Evolutionary conservation across 75 land plant genomes (phyloP).

Genomic region (Pseudotsuga menziesii): DNA sequence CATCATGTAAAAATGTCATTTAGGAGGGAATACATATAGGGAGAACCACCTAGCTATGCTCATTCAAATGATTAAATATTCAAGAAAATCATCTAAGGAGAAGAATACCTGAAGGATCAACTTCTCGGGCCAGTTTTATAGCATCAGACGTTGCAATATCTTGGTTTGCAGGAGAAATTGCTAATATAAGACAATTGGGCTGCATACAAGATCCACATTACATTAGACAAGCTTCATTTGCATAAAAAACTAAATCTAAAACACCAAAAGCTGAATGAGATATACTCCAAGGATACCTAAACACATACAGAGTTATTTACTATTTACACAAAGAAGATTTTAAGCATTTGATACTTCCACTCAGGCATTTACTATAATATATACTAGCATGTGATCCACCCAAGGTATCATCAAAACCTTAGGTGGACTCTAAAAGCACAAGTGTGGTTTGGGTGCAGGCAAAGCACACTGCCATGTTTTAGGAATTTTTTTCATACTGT

Average conservation of each 20-base stretch:
- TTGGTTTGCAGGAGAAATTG: constrained; percentile 87
- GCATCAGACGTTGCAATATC: constrained; percentile 98
- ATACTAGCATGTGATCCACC: too few species aligned
- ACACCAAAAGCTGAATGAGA: not conserved
- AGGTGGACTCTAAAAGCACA: too few species aligned
- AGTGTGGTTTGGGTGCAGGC: too few species aligned
- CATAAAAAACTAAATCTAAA: not conserved
- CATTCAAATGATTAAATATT: not conserved
- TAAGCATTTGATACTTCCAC: not conserved
- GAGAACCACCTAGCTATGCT: not conserved
- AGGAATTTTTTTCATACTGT: too few species aligned
- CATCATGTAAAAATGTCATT: not conserved
- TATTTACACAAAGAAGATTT: not conserved
- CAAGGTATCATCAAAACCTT: too few species aligned
- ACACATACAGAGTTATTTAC: not conserved
- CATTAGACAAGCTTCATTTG: not conserved
- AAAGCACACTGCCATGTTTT: too few species aligned
- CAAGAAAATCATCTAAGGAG: not conserved
- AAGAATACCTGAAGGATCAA: constrained; percentile 76
- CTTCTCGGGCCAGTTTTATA: constrained; percentile 83
- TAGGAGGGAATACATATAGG: too few species aligned
- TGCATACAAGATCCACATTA: constrained; percentile 19
- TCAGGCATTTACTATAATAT: not conserved
- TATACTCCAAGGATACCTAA: not conserved
- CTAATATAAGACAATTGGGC: constrained; percentile 85